Evolutionary conservation across 2,329 filamentous ascomycete species (phyloP).

Genomic region (Pseudocercospora crystallina): DNA sequence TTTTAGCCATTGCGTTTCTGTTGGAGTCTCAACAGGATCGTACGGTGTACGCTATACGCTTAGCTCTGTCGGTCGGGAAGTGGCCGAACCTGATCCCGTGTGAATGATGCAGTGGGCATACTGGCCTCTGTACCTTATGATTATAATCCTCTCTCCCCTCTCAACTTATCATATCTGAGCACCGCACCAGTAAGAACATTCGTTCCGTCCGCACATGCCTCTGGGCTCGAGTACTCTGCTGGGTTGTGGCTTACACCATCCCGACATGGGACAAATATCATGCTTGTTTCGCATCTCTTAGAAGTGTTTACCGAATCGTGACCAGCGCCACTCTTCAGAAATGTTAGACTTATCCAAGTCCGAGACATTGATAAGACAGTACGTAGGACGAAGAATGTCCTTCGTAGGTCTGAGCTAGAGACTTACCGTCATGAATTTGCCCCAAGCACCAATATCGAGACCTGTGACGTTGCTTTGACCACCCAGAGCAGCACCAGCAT

Average conservation of each 20-base stretch:
- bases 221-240: conserved; percentile 45
- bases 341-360: too few relatives aligned
- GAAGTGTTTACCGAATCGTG: conserved; percentile 55
- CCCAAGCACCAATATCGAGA: conserved; percentile 31
- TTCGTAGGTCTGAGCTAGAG: too few relatives aligned
- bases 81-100: too few relatives aligned
- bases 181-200: conserved; percentile 54
- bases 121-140: neutral
- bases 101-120: too few relatives aligned
- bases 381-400: too few relatives aligned
- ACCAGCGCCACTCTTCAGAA: conserved; percentile 56
- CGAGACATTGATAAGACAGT: too few relatives aligned
- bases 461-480: conserved; percentile 48
- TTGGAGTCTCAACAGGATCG: too few relatives aligned
- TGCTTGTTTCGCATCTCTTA: conserved; percentile 47
- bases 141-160: conserved; percentile 33
- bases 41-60: too few relatives aligned
- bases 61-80: too few relatives aligned
- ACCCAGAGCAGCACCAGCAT: conserved; percentile 59
- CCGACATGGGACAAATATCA: conserved; percentile 51
- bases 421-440: conserved; percentile 51
- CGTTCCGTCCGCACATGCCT: conserved; percentile 48
- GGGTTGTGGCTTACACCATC: conserved; percentile 52
- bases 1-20: too few relatives aligned
- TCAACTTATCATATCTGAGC: conserved; percentile 49